phyloP scores from a whole-genome alignment of 1,139 yeast species.

The Candida tetrigidarum region DNA sequence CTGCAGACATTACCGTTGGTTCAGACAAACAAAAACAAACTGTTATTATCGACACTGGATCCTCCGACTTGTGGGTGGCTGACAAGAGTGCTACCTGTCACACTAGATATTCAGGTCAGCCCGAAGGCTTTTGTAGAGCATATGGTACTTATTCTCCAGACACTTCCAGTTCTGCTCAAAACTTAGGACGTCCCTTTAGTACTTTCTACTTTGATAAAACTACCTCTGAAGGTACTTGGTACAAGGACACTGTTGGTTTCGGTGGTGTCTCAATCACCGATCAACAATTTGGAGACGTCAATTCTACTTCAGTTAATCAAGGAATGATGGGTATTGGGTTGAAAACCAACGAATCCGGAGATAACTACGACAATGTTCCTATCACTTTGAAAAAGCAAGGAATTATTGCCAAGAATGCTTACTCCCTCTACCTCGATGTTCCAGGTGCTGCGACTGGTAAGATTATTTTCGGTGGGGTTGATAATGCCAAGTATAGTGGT shows the following conservation, averaged over 20 bases:
- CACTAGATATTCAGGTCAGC: neutral
- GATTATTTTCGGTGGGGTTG: conserved; percentile 36
- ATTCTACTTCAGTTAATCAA: conserved; percentile 12
- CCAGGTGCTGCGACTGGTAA: conserved; percentile 25
- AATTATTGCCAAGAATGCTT: conserved; percentile 44
- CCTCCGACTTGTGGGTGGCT: conserved; percentile 33
- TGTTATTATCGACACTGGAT: conserved; percentile 25
- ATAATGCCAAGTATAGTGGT: conserved; percentile 30
- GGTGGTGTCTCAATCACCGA: conserved; percentile 15
- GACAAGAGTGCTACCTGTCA: conserved; percentile 12
- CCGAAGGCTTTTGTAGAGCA: conserved; percentile 6
- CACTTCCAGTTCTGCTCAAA: conserved; percentile 11
- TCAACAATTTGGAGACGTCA: conserved; percentile 23
- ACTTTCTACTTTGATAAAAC: conserved; percentile 17
- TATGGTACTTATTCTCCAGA: conserved; percentile 11
- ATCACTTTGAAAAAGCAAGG: conserved; percentile 42
- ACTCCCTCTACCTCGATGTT: conserved; percentile 36
- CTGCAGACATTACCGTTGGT: conserved; percentile 14
- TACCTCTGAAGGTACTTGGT: conserved; percentile 57
- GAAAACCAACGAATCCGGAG: conserved; percentile 13
- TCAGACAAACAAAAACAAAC: conserved; percentile 17
- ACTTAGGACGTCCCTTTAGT: conserved; percentile 12
- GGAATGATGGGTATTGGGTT: conserved; percentile 30
- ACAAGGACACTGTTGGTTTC: conserved; percentile 38
- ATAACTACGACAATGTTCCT: conserved; percentile 36